phyloP scores from a whole-genome alignment of 2,329 filamentous ascomycete genomes.

The Pseudogymnoascus sp. region DNA sequence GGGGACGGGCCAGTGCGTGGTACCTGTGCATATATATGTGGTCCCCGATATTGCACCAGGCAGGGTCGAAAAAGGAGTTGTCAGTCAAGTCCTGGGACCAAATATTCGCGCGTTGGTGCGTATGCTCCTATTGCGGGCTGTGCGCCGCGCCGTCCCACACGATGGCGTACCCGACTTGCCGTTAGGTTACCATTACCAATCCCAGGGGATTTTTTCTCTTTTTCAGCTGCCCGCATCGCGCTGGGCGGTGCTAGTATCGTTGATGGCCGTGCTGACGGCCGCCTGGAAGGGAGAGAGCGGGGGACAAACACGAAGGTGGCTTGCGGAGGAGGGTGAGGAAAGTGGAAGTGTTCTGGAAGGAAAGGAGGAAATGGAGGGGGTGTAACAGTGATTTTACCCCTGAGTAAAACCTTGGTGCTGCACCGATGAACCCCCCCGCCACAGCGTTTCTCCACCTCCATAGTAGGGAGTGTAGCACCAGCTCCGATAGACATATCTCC shows the following conservation, averaged over 20 bases:
- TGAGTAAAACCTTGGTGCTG: not conserved
- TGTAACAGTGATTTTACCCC: not conserved
- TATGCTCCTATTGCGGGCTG: not conserved
- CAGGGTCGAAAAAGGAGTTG: not conserved
- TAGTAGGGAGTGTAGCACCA: not conserved
- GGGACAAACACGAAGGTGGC: not conserved
- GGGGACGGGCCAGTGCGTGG: slow-evolving; percentile 1
- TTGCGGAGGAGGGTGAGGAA: not conserved
- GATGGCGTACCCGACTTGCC: slow-evolving; percentile 5
- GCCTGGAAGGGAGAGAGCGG: not conserved
- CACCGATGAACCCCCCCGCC: not conserved
- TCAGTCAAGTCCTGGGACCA: not conserved
- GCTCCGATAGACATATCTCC: not conserved
- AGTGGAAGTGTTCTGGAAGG: not conserved
- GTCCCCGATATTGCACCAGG: not conserved
- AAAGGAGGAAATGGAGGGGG: not conserved
- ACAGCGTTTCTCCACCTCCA: not conserved
- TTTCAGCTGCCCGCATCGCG: not conserved
- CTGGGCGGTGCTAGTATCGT: not conserved
- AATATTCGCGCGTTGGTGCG: slow-evolving; percentile 6
- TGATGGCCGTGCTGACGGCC: not conserved
- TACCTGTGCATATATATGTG: slow-evolving; percentile 1
- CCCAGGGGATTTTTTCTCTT: not conserved
- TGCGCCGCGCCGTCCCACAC: slow-evolving; percentile 4
- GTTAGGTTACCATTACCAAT: slow-evolving; percentile 6